A percentile compares a stretch with the other conserved stretches of the same genome.
These are phyloP conservation scores for Inonotus hispidus DNA, from an alignment of 1,284 basidiomycete genomes.

Conservation along the genomic window DNA sequence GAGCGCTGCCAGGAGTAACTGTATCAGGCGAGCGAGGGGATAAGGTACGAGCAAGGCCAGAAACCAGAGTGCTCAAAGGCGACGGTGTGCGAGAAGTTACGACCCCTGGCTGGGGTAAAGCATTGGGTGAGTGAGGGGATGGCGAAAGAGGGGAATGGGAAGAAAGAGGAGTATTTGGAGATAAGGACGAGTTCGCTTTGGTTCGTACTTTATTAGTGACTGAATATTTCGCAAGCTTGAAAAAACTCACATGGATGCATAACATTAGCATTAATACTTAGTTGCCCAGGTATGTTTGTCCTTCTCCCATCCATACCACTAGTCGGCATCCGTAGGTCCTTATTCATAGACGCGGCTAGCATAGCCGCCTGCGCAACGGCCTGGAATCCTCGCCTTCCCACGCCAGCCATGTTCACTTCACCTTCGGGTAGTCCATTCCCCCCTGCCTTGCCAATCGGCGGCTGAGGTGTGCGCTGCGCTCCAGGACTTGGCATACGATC, in stretches of 20 bases:
- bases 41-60: constrained; percentile 9
- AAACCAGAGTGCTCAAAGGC: constrained; percentile 23
- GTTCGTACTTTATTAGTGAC: constrained; percentile 15
- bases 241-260: constrained; percentile 34
- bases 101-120: constrained; percentile 17
- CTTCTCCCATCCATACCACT: constrained; percentile 33
- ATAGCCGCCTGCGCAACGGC: constrained; percentile 32
- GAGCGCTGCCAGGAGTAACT: not conserved
- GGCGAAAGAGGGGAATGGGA: constrained; percentile 33
- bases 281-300: constrained; percentile 42
- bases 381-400: constrained; percentile 41
- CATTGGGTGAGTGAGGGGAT: constrained; percentile 26
- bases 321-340: constrained; percentile 18
- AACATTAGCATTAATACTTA: constrained; percentile 44
- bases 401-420: constrained; percentile 36
- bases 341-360: constrained; percentile 17
- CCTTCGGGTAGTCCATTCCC: constrained; percentile 1
- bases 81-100: constrained; percentile 27
- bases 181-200: constrained; percentile 31
- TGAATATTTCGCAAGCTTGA: not conserved
- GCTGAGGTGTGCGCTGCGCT: not conserved
- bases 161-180: constrained; percentile 30
- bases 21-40: constrained; percentile 14
- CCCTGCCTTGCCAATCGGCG: not conserved
- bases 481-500: not conserved